Base-by-base conservation (phyloP, 139 green algal genomes). In the Yamagishiella unicocca region DNA sequence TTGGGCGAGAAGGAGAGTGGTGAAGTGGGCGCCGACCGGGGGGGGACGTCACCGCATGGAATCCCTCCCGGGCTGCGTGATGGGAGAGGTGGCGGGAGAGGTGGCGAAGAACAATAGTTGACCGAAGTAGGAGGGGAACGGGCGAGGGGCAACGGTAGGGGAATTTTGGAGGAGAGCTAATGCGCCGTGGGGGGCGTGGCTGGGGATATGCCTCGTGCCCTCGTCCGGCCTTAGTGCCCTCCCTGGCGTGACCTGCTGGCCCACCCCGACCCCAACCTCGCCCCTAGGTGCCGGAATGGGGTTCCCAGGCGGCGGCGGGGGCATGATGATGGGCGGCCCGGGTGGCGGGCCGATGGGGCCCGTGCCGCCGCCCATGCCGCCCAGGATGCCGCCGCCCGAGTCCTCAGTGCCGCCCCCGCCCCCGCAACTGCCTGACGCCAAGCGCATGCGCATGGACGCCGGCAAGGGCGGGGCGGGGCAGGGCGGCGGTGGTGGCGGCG, bases 321-420 rank as follows among this genome's bases (percentile, higher is more conserved):
- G 25, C 12, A 54, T 58, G 40, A 58, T 78, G 70, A 24, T 31
- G 3, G 70, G 70, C 42, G 45, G 2, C 6, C 7, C 1, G 3
- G 45, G 50, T 35, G 70, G 70, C 37, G 70, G 70, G 45, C 66
- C 66, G 6, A 74, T 74, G 66, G 66, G 66, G 24, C 55, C 55
- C 24, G 29, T 84, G 29, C 77, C 77, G 55, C 46, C 46, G 2
- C 77, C 54, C 77, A 84, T 84, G 77, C 77, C 77, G 55, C 72
- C 72, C 72, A 80, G 62, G 72, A 80, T 80, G 29, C 72, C 72
- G 4, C 72, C 72, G 9, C 25, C 43, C 14, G 72, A 62, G 1
- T 24, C 42, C 42, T 40, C 27, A 1, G 31, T 54, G 35, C 27
- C 45, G 33, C 46, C 50, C 1, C 50, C 33, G 31, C 45, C 45